These are phyloP conservation scores for Chrysanthemum lavandulifolium DNA, from an alignment of 129 eudicot species.

Conservation along the genomic window DNA sequence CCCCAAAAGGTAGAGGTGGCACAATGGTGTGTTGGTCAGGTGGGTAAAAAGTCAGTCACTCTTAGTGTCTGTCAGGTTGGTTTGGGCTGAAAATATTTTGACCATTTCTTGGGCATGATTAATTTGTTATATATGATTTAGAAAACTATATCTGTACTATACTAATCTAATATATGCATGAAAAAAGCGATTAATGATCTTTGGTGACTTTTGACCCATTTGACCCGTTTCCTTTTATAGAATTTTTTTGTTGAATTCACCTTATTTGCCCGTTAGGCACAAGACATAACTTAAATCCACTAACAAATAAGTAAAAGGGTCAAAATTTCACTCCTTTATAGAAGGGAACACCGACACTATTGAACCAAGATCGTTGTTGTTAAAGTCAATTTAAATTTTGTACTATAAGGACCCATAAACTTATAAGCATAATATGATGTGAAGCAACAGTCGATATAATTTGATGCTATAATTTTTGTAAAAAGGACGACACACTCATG, in stretches of 20 bases:
- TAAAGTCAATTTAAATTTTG: not conserved
- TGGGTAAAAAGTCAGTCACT: not conserved
- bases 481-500: too few relatives aligned
- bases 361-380: not conserved
- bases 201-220: not conserved
- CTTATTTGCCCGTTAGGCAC: not conserved
- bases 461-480: not conserved
- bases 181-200: not conserved
- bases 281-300: not conserved
- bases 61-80: too few relatives aligned
- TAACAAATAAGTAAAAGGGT: not conserved
- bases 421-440: not conserved
- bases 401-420: not conserved
- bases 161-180: not conserved
- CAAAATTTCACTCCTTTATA: not conserved
- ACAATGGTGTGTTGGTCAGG: not conserved
- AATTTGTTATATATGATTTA: too few relatives aligned
- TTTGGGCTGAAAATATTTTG: too few relatives aligned
- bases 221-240: not conserved
- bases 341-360: not conserved
- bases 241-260: not conserved
- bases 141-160: not conserved
- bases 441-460: not conserved
- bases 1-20: not conserved
- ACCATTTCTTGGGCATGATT: too few relatives aligned